Conservation (phyloP, 139 green algal species). For the Volvox africanus region DNA sequence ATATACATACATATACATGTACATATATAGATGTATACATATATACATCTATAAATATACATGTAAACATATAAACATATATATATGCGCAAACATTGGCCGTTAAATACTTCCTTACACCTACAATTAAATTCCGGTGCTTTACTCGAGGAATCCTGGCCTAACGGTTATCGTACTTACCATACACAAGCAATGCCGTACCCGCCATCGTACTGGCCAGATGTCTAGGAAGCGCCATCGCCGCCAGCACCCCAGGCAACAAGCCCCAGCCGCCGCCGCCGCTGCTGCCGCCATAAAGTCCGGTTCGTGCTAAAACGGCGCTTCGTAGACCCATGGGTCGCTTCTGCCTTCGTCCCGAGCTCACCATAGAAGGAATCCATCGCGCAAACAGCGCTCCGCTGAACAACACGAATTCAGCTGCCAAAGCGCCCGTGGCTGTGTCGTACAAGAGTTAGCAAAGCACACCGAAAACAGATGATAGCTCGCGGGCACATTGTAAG, state of each 20-base stretch:
- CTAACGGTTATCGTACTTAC: neutral
- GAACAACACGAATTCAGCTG: conserved; percentile 18
- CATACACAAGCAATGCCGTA: conserved; percentile 21
- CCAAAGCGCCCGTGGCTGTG: neutral
- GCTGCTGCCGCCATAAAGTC: neutral
- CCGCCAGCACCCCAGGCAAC: neutral
- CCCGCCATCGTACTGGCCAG: neutral
- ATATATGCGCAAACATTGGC: too few species aligned
- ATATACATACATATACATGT: too few species aligned
- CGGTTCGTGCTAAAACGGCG: neutral
- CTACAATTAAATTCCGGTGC: too few species aligned
- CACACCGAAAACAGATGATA: neutral
- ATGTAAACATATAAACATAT: too few species aligned
- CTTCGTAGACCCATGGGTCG: neutral
- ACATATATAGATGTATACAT: neutral
- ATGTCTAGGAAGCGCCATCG: neutral
- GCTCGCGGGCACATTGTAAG: too few species aligned
- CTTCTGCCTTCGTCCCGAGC: neutral
- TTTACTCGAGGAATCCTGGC: too few species aligned
- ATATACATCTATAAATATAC: too few species aligned
- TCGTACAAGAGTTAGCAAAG: neutral
- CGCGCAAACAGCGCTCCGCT: neutral
- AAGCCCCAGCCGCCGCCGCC: neutral
- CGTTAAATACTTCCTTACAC: too few species aligned
- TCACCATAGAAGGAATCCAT: neutral